Evolutionary conservation across 2,329 filamentous ascomycete species (phyloP), one percentile per base, ranked within the genome.

Genomic region (Teratosphaeriaceae sp.): DNA sequence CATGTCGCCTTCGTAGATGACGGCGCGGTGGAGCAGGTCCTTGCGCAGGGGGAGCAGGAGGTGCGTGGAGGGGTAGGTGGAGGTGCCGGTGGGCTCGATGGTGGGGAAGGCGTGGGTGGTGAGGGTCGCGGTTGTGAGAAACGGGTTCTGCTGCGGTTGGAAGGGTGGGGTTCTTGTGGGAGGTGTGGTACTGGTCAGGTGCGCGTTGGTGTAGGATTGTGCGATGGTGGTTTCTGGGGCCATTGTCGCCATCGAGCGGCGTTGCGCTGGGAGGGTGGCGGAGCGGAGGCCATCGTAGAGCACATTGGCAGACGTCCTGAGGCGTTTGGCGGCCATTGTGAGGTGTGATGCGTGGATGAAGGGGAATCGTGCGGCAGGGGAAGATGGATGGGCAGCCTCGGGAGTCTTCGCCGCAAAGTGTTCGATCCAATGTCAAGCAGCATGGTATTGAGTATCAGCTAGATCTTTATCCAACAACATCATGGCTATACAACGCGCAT

Each of bases 91-190:
- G 19, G 92, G 92, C 66, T 96, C 88, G 67, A 96, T 80, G 9
- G 81, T 79, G 26, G 92, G 92, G 71, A 97, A 98, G 62, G 75
- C 73, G 78, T 95, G 88, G 66, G 96, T 79, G 42, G 90, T 97
- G 48, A 90, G 76, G 43, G 85, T 79, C 44, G 94, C 86, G 22
- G 79, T 61, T 37, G 80, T 52, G 73, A 71, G 52, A 72, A 78
- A 77, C 47, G 64, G 60, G 58, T 62, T 65, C 6, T 23, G 45
- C 12, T 48, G 49, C 21, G 49, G 49, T 26, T 48, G 42, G 47
- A 42, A 45, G 43, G 27, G 20, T 34, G 23, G n/a, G n/a, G n/a
- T n/a, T n/a, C n/a, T 42, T 45, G 57, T 45, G 46, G 57, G 49
- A 60, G 56, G 19, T 45, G 48, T 45, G 40, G 51, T 52, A 42